These are phyloP conservation scores for Megacollybia marginata DNA, from an alignment of 768 basidiomycete species.

Conservation along the genomic window DNA sequence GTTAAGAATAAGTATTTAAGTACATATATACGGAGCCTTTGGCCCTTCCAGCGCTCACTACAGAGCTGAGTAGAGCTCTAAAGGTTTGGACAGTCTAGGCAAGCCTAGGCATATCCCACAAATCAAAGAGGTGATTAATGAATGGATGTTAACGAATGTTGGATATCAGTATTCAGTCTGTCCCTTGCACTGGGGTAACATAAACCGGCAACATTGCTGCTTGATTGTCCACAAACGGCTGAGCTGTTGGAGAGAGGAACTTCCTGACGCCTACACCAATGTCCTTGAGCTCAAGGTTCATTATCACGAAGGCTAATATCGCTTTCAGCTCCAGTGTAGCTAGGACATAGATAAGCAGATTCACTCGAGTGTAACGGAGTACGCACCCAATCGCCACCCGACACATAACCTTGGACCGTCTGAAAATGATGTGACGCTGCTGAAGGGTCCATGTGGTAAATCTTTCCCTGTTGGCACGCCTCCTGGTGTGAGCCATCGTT, in stretches of 20 bases:
- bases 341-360: background rate
- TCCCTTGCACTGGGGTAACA: background rate
- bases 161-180: no score
- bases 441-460: constrained; percentile 1
- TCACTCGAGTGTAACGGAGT: background rate
- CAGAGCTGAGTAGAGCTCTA: no score
- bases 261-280: constrained; percentile 1
- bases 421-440: constrained; percentile 1
- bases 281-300: constrained; percentile 2
- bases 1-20: no score
- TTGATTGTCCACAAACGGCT: constrained; percentile 1
- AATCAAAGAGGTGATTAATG: no score
- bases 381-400: constrained; percentile 3
- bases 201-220: background rate
- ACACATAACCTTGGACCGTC: constrained; percentile 2
- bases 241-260: background rate
- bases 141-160: no score
- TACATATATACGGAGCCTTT: no score
- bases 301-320: background rate
- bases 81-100: no score
- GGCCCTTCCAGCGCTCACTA: no score
- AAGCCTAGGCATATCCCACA: no score
- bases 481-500: constrained; percentile 4
- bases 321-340: constrained; percentile 1
- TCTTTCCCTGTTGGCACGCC: background rate